Conservation (phyloP, 2,329 filamentous ascomycete genomes). For the Arthrobotrys entomopaga region DNA sequence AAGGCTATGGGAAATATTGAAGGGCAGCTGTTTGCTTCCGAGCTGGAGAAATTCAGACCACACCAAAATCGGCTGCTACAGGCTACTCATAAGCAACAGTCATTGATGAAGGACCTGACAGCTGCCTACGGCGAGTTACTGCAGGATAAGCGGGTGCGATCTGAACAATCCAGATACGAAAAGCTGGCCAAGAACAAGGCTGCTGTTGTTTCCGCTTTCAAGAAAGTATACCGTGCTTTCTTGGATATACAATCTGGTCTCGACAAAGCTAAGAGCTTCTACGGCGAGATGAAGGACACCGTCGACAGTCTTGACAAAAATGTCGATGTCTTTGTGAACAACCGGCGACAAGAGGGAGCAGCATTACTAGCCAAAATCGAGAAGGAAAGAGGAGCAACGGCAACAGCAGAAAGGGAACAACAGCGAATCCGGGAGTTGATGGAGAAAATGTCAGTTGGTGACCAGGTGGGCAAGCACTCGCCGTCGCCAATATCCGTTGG, state of each 20-base stretch:
- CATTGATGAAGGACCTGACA: slow-evolving; percentile 93
- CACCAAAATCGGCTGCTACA: slow-evolving; percentile 91
- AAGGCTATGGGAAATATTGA: slow-evolving; percentile 95
- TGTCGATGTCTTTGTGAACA: slow-evolving; percentile 96
- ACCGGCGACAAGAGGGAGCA: slow-evolving; percentile 87
- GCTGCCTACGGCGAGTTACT: slow-evolving; percentile 84
- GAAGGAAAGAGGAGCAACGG: slow-evolving; percentile 74
- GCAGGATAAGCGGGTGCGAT: slow-evolving; percentile 91
- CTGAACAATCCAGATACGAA: slow-evolving; percentile 96
- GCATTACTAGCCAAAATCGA: slow-evolving; percentile 90
- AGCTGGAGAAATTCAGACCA: slow-evolving; percentile 95
- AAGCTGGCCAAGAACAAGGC: slow-evolving; percentile 82
- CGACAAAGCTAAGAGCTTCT: slow-evolving; percentile 89
- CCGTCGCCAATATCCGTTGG: slow-evolving; percentile 61
- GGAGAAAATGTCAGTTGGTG: slow-evolving; percentile 94
- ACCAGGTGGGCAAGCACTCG: slow-evolving; percentile 63
- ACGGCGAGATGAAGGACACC: slow-evolving; percentile 93
- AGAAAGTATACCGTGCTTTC: slow-evolving; percentile 90
- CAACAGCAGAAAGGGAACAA: slow-evolving; percentile 80
- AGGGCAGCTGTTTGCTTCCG: slow-evolving; percentile 88
- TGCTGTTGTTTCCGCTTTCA: slow-evolving; percentile 84
- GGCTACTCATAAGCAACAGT: slow-evolving; percentile 93
- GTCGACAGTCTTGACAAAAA: slow-evolving; percentile 93
- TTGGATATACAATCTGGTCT: slow-evolving; percentile 87
- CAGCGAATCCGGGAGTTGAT: slow-evolving; percentile 88